A percentile compares a stretch with the other conserved stretches of the same genome.
Evolutionary conservation across 352 stramenopile species (phyloP).

Genomic region (Salisapilia sapeloensis): DNA sequence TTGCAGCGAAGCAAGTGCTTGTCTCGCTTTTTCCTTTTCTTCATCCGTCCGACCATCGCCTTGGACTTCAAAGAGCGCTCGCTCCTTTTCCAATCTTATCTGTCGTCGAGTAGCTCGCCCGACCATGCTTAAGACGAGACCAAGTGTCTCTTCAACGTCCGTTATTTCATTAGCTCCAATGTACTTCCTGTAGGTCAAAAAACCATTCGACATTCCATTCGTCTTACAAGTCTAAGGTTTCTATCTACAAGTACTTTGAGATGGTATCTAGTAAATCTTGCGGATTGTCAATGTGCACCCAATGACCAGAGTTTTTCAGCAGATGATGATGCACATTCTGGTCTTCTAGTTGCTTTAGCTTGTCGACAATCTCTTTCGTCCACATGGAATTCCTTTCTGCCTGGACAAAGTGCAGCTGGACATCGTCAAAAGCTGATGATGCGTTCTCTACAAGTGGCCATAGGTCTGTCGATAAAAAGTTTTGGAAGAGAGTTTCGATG

Average conservation of each 20-base stretch:
- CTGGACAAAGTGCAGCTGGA: slow-evolving; percentile 61
- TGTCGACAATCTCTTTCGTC: slow-evolving; percentile 21
- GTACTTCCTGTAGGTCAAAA: too few species aligned
- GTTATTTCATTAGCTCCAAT: too few species aligned
- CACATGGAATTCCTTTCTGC: slow-evolving; percentile 66
- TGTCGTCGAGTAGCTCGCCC: too few species aligned
- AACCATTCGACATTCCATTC: too few species aligned
- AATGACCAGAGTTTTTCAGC: slow-evolving; percentile 58
- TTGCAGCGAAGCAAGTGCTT: slow-evolving; percentile 37
- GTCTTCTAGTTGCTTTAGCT: slow-evolving; percentile 21
- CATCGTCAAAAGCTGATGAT: slow-evolving; percentile 6
- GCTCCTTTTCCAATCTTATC: slow-evolving; percentile 22
- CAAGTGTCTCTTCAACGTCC: too few species aligned
- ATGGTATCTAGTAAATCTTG: slow-evolving; percentile 51
- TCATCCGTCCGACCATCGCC: slow-evolving; percentile 20
- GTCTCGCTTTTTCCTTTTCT: slow-evolving; percentile 14
- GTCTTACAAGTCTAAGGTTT: too few species aligned
- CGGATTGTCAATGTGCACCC: slow-evolving; percentile 78
- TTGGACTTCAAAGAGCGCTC: slow-evolving; percentile 18
- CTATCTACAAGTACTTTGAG: too few species aligned
- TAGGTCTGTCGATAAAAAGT: slow-evolving; percentile 45
- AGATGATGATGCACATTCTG: slow-evolving; percentile 44
- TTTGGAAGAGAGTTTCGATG: slow-evolving; percentile 53
- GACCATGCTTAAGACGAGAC: too few species aligned
- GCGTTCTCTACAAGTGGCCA: slow-evolving; percentile 36